Evolutionary conservation across 257 asterid species (phyloP), one percentile per base, ranked within the genome.

Genomic region (Nicotiana attenuata): DNA sequence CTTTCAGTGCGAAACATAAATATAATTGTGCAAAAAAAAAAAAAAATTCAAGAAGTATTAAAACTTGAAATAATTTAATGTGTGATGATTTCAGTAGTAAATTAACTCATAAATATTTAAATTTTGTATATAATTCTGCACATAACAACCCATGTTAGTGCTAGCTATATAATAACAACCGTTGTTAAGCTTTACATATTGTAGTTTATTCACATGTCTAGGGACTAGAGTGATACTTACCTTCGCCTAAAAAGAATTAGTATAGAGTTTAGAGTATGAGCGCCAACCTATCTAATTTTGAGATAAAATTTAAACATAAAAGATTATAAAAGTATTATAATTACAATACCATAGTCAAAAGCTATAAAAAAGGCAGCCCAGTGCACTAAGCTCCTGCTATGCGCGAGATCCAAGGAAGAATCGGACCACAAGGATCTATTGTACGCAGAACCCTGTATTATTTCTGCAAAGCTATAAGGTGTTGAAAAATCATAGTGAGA

Each of bases 1-100:
- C n/a, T 10, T 19, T 19, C 10, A 8, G 0, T 0, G 0, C 3
- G 4, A 9, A 0, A 66, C 0, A 31, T 31, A 31, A 13, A 17
- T 31, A 9, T 7, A 16, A 15, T 15, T 26, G 1, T 61, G 1
- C 8, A 7, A 1, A 65, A 65, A 28, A 15, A 14, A 6, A 1
- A 6, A 1, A 29, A 65, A 3, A 3, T 29, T 31, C 24, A 65
- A 31, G 1, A 65, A 65, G 17, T 52, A 14, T 52, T 53, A 15
- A 1, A 1, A 1, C 4, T 22, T 61, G 31, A 61, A 61, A 61
- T 22, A 22, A 11, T 10, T 22, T 10, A n/a, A 3, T 0, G 1
- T 10, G 1, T 28, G 5, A 14, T 60, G 24, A 20, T 9, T 60
- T 57, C 16, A 3, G 5, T 33, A 50, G 13, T 35, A 41, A 41